Conservation (phyloP, 495 filamentous ascomycete genomes). For the Podospora anserina region DNA sequence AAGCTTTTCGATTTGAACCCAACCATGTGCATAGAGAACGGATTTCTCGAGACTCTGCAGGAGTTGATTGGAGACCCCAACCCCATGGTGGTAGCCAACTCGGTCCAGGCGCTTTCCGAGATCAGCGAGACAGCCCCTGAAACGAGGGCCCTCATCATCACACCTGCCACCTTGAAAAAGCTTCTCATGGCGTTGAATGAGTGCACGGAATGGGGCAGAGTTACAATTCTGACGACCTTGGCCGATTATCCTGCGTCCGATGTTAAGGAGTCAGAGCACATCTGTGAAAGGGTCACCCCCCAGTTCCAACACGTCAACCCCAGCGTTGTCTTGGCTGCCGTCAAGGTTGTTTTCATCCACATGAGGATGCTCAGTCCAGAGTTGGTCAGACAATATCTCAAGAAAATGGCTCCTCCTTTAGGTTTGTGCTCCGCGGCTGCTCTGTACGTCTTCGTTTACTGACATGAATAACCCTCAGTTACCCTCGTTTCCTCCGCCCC, state of each 20-base stretch:
- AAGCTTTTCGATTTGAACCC: slow-evolving; percentile 97
- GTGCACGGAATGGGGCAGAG: slow-evolving; percentile 98
- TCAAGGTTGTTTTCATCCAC: slow-evolving; percentile 96
- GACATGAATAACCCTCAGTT: slow-evolving; percentile 50
- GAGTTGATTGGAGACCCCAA: slow-evolving; percentile 97
- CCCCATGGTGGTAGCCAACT: slow-evolving; percentile 98
- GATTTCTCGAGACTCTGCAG: slow-evolving; percentile 92
- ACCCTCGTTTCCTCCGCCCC: slow-evolving; percentile 93
- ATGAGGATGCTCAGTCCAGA: slow-evolving; percentile 83
- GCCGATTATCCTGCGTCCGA: slow-evolving; percentile 84
- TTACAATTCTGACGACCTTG: slow-evolving; percentile 86
- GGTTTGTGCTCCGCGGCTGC: slow-evolving; percentile 50
- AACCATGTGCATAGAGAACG: slow-evolving; percentile 88
- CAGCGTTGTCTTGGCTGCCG: slow-evolving; percentile 91
- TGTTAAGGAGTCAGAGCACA: slow-evolving; percentile 95
- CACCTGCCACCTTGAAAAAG: slow-evolving; percentile 79
- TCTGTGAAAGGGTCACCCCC: slow-evolving; percentile 91
- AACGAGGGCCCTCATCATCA: slow-evolving; percentile 79
- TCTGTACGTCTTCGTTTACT: slow-evolving; percentile 12
- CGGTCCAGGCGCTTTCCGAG: slow-evolving; percentile 87
- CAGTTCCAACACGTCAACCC: slow-evolving; percentile 99
- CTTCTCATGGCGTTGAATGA: slow-evolving; percentile 95
- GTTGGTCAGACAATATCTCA: slow-evolving; percentile 74
- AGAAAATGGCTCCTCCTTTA: slow-evolving; percentile 97
- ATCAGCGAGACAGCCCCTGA: slow-evolving; percentile 89